Base-by-base conservation (phyloP, 2,329 filamentous ascomycete species). In the Metarhizium album region DNA sequence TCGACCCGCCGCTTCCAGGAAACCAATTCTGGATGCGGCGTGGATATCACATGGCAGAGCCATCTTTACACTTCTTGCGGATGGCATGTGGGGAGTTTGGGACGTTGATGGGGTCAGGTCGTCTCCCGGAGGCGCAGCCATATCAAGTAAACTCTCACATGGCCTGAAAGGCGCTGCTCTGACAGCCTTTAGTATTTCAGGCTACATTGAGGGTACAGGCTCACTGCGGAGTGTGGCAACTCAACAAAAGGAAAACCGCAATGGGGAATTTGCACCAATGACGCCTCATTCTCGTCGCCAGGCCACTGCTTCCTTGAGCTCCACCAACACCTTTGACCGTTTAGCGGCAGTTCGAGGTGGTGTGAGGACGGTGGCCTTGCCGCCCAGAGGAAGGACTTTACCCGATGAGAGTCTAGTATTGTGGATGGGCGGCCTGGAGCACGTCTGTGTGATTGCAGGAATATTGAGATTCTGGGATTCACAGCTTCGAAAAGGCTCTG, bases 41-140 rank as follows among this genome's bases (percentile, higher is more conserved):
- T 84, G 82, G 82, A 74, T 84, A 46, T 70, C 74, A 2, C 74
- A 76, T 52, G 82, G 82, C 9, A 73, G 76, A 45, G 80, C 81
- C 4, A 68, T 84, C 27, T 66, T 84, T 40, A 70, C 72, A 1
- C 68, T 84, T 2, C 67, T 84, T 3, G 75, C 76, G 1, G 82
- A 84, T 57, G 82, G 81, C 6, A 80, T 81, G 61, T 84, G 82
- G 82, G 82, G 79, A 14, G 76, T 84, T 33, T 84, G 81, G 81
- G 81, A 84, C 57, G 72, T 84, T 43, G 78, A 83, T 54, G 78
- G 79, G 7, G 71, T 71, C 29, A 75, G 75, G 38, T 76, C 78
- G 2, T 62, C 72, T 35, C 58, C 61, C 13, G 54, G 65, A 11
- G 63, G 71, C 46, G 62, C 71, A 52, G 62, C 70, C 0, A 62